These are phyloP conservation scores for Tuber microsphaerosporum DNA, from an alignment of 495 filamentous ascomycete genomes.

Conservation along the genomic window DNA sequence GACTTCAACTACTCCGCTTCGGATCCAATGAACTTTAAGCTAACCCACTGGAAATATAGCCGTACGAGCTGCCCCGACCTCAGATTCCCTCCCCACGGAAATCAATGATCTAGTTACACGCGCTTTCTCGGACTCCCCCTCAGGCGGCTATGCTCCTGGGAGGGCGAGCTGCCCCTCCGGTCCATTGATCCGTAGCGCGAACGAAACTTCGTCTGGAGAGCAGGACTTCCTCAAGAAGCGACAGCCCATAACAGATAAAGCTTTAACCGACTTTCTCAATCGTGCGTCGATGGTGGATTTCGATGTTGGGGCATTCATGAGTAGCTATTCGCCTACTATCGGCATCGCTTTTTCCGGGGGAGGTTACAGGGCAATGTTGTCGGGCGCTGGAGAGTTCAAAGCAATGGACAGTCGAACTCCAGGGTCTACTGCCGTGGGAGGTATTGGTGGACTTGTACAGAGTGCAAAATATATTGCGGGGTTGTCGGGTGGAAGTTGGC, in stretches of 20 bases:
- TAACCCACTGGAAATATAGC: constrained; percentile 2
- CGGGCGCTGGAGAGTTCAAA: constrained; percentile 77
- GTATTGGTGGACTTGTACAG: constrained; percentile 80
- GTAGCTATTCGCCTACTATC: constrained; percentile 55
- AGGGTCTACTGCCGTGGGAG: constrained; percentile 58
- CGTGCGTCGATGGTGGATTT: constrained; percentile 68
- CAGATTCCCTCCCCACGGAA: constrained; percentile 11
- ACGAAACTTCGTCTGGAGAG: constrained; percentile 31
- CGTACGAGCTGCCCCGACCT: constrained; percentile 5
- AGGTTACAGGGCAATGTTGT: constrained; percentile 81
- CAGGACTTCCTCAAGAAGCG: constrained; percentile 43
- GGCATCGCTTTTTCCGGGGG: constrained; percentile 61
- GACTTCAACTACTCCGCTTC: neutral
- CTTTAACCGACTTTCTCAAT: constrained; percentile 66
- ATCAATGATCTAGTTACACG: constrained; percentile 35
- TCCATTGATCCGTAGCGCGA: constrained; percentile 46
- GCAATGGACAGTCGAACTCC: constrained; percentile 74
- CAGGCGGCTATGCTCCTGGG: constrained; percentile 52
- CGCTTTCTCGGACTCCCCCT: constrained; percentile 52
- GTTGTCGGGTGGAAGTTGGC: constrained; percentile 80
- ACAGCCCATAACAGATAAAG: constrained; percentile 53
- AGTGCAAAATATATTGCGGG: constrained; percentile 76
- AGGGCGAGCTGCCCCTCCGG: constrained; percentile 49
- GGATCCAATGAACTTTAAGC: neutral
- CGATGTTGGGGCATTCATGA: constrained; percentile 65